These are phyloP conservation scores for Patellifolia procumbens DNA, from an alignment of 179 eudicot genomes.

Conservation along the genomic window DNA sequence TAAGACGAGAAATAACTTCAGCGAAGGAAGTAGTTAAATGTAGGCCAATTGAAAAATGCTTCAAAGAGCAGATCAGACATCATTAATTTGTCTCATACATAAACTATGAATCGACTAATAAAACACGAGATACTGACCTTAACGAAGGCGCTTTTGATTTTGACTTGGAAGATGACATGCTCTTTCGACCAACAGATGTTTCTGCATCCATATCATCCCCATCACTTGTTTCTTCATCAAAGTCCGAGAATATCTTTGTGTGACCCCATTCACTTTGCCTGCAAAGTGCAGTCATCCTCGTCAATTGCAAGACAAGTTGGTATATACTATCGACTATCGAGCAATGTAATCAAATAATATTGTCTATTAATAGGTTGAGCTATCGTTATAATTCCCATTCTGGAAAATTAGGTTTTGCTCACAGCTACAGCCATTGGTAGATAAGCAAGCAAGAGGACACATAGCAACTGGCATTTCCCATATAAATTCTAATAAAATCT, in stretches of 20 bases:
- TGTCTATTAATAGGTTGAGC: background rate
- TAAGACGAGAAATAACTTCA: background rate
- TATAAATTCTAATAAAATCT: background rate
- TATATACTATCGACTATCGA: no score
- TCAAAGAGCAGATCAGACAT: background rate
- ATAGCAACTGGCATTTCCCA: background rate
- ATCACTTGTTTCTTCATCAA: slow-evolving; percentile 65
- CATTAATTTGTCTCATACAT: background rate
- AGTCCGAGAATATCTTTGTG: slow-evolving; percentile 86
- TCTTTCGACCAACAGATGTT: slow-evolving; percentile 49
- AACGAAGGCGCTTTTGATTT: slow-evolving; percentile 57
- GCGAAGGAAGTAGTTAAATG: background rate
- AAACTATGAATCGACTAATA: background rate
- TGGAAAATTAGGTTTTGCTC: background rate
- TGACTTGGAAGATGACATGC: slow-evolving; percentile 45
- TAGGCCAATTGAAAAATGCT: background rate
- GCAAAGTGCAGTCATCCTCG: slow-evolving; percentile 26
- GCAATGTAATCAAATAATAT: background rate
- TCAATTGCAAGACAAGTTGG: slow-evolving; percentile 6
- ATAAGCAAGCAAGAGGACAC: background rate
- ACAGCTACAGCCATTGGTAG: background rate
- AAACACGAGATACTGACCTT: slow-evolving; percentile 41
- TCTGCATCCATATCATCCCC: slow-evolving; percentile 52
- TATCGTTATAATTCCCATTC: background rate
- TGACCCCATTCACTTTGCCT: slow-evolving; percentile 92